Evolutionary conservation across 2,329 filamentous ascomycete genomes (phyloP).

Genomic region (Corinectria fuckeliana): DNA sequence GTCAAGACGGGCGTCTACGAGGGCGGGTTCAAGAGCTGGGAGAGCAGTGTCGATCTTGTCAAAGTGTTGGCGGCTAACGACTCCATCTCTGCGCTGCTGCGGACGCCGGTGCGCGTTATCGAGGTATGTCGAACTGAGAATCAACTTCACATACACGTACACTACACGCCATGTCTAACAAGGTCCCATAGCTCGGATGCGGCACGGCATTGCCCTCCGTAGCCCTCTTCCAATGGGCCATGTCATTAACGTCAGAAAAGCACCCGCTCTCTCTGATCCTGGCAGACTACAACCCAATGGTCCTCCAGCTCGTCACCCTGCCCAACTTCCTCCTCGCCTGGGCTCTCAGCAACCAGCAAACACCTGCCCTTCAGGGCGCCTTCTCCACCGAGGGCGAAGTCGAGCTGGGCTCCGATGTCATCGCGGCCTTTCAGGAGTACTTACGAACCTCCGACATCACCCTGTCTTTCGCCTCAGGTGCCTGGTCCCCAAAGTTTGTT

Average conservation of each 20-base stretch:
- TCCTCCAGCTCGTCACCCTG: constrained; percentile 78
- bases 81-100: constrained; percentile 41
- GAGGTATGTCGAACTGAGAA: constrained; percentile 55
- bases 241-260: constrained; percentile 39
- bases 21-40: constrained; percentile 90
- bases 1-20: constrained; percentile 85
- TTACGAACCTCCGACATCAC: constrained; percentile 59
- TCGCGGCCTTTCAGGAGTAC: constrained; percentile 63
- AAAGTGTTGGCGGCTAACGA: constrained; percentile 63
- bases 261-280: constrained; percentile 65
- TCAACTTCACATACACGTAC: too few relatives aligned
- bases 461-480: constrained; percentile 75
- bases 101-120: constrained; percentile 53
- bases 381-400: constrained; percentile 65
- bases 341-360: constrained; percentile 55
- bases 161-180: neutral
- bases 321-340: constrained; percentile 80
- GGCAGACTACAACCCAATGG: constrained; percentile 81
- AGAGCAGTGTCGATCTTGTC: constrained; percentile 81
- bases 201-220: constrained; percentile 78
- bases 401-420: constrained; percentile 65
- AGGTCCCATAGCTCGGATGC: constrained; percentile 68
- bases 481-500: constrained; percentile 73
- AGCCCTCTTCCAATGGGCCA: constrained; percentile 70
- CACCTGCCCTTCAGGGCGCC: constrained; percentile 50